Percentiles rank a stretch among this genome's conserved stretches.
Conservation (phyloP, 345 rosid species). For the Ceriops zippeliana region DNA sequence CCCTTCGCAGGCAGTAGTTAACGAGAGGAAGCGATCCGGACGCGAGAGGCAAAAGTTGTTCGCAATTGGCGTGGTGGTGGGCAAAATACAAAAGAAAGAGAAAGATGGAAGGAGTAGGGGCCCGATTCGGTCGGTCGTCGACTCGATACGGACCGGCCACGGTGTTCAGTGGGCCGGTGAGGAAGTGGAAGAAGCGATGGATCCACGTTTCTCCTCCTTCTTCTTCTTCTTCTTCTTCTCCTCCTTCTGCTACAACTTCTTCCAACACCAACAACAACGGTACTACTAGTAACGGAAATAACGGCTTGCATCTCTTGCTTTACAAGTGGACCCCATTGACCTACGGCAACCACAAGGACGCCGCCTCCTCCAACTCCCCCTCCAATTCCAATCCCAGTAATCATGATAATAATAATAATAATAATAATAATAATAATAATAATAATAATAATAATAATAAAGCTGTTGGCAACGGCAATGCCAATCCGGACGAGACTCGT, state of each 20-base stretch:
- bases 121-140: constrained; percentile 91
- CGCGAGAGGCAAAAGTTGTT: no score
- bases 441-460: constrained; percentile 14
- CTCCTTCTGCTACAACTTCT: constrained; percentile 17
- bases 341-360: constrained; percentile 39
- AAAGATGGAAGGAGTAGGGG: constrained; percentile 96
- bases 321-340: constrained; percentile 85
- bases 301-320: constrained; percentile 66
- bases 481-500: constrained; percentile 17
- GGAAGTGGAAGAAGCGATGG: constrained; percentile 99
- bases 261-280: constrained; percentile 17
- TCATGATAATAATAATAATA: no score
- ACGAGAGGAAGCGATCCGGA: no score
- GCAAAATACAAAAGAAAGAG: background rate
- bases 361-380: background rate
- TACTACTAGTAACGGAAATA: constrained; percentile 40
- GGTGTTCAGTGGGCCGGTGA: constrained; percentile 90
- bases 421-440: background rate
- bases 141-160: constrained; percentile 95
- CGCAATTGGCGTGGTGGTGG: no score
- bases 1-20: no score
- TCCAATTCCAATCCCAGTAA: background rate
- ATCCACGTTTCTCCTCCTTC: constrained; percentile 55
- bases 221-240: no score
- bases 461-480: constrained; percentile 17